A percentile compares a stretch with the other conserved stretches of the same genome.
phyloP scores from a whole-genome alignment of 176 grass and related monocot species.

The Zoysia pacifica region DNA sequence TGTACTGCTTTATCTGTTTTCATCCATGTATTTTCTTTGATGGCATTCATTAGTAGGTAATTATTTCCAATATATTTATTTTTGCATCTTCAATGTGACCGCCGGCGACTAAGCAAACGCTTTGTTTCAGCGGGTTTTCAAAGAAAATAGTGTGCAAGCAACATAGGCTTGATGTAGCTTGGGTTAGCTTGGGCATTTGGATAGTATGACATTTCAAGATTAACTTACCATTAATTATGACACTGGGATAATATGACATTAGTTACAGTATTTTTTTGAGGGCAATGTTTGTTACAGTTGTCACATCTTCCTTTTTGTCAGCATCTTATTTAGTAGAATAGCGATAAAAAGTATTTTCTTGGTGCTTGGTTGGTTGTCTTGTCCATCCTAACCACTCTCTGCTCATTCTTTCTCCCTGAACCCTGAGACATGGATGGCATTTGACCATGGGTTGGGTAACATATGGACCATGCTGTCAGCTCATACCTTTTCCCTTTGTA shows the following conservation, averaged over 20 bases:
- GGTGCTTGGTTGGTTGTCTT: background rate
- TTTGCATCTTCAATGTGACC: background rate
- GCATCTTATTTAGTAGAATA: background rate
- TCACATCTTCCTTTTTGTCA: slow-evolving; percentile 2
- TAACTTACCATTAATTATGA: background rate
- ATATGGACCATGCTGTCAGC: background rate
- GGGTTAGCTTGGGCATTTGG: background rate
- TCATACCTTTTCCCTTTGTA: slow-evolving; percentile 19
- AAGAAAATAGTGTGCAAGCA: background rate
- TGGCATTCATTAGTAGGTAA: background rate
- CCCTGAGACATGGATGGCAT: background rate
- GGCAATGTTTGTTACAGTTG: background rate
- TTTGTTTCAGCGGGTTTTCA: background rate
- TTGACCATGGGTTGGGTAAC: slow-evolving; percentile 9
- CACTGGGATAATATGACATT: no score
- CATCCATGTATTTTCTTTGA: slow-evolving; percentile 16
- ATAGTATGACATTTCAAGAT: background rate
- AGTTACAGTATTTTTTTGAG: no score
- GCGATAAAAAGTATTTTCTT: background rate
- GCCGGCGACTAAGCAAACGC: background rate
- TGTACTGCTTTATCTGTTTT: slow-evolving; percentile 9
- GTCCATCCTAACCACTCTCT: background rate
- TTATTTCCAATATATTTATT: slow-evolving; percentile 15
- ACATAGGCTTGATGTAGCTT: background rate
- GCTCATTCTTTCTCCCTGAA: background rate